These are phyloP conservation scores for Colletotrichum echinochloae DNA, from an alignment of 2,329 filamentous ascomycete species.

Conservation along the genomic window DNA sequence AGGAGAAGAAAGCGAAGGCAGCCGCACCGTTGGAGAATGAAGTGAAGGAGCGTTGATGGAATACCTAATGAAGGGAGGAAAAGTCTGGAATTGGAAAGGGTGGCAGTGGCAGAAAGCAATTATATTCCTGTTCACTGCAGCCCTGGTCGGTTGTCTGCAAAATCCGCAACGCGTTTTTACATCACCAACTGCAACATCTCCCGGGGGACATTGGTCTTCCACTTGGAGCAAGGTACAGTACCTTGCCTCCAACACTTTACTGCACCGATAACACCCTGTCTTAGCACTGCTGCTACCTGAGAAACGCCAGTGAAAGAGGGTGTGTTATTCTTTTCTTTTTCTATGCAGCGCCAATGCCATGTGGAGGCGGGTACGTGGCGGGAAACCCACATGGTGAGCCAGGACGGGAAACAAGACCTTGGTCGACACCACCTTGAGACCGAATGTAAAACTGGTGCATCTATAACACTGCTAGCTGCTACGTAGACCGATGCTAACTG, in stretches of 20 bases:
- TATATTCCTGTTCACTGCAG: slow-evolving; percentile 8
- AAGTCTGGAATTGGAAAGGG: slow-evolving; percentile 4
- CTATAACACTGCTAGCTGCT: slow-evolving; percentile 17
- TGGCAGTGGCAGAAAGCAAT: slow-evolving; percentile 18
- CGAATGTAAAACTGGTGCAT: slow-evolving; percentile 2
- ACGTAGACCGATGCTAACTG: neutral
- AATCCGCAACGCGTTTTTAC: neutral
- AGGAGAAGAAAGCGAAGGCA: slow-evolving; percentile 7
- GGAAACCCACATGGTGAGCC: slow-evolving; percentile 14
- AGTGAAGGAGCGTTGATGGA: slow-evolving; percentile 5
- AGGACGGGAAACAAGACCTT: slow-evolving; percentile 17
- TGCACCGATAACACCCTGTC: slow-evolving; percentile 20
- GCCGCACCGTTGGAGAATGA: slow-evolving; percentile 10
- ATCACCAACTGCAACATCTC: neutral
- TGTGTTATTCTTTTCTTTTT: slow-evolving; percentile 32
- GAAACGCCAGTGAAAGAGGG: slow-evolving; percentile 28
- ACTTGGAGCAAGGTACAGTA: neutral
- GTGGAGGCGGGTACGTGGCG: slow-evolving; percentile 30
- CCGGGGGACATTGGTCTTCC: neutral
- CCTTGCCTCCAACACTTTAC: neutral
- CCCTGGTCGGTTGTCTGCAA: neutral
- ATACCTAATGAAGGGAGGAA: slow-evolving; percentile 15
- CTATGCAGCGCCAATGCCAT: slow-evolving; percentile 25
- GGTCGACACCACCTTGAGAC: slow-evolving; percentile 14
- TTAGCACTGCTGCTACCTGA: slow-evolving; percentile 15